Evolutionary conservation across 1,284 basidiomycete genomes (phyloP), one percentile per base, ranked within the genome.

Genomic region (Ceratobasidium sp.): DNA sequence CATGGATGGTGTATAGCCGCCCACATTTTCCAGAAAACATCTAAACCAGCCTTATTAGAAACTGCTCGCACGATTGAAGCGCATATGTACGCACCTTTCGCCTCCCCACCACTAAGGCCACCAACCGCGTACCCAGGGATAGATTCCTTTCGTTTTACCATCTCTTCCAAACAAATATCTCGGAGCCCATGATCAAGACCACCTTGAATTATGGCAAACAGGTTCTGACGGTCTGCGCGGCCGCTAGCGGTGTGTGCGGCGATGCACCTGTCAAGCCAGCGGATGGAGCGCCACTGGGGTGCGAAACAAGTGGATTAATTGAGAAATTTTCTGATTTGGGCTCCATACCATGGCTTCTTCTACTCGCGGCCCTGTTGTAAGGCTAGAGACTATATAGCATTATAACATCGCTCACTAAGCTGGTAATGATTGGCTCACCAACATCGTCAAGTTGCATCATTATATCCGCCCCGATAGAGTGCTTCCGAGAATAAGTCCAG

Each of bases 391-490:
- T 92, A 71, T 25, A 17, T 1, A 32, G 57, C 34, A 13, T 25
- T 20, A 10, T 65, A 17, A 20, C 29, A 17, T 53, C 8, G 20
- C 2, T 27, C 13, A 17, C 32, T 60, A 10, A 53, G 7, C 20
- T 12, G 13, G 27, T 15, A 49, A 43, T 20, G 32, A 34, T 29
- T 25, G 49, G 80, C 87, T 77, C 74, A 90, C 91, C 92, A 62
- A 94, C 93, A 78, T 94, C 92, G 76, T 94, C 92, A 13, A 94
- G 82, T 75, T 94, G 92, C 92, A 94, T 94, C 73, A 94, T 93
- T 69, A 94, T 94, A 77, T 94, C 92, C 17, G 89, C 90, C 3
- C 92, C 92, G 52, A 94, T 93, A 3, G 88, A 82, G 75, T 94
- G 92, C 76, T 93, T 91, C 74, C 90, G 88, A n/a, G 86, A 38